phyloP scores from a whole-genome alignment of 2,329 filamentous ascomycete genomes.

The Juglanconis oblonga region DNA sequence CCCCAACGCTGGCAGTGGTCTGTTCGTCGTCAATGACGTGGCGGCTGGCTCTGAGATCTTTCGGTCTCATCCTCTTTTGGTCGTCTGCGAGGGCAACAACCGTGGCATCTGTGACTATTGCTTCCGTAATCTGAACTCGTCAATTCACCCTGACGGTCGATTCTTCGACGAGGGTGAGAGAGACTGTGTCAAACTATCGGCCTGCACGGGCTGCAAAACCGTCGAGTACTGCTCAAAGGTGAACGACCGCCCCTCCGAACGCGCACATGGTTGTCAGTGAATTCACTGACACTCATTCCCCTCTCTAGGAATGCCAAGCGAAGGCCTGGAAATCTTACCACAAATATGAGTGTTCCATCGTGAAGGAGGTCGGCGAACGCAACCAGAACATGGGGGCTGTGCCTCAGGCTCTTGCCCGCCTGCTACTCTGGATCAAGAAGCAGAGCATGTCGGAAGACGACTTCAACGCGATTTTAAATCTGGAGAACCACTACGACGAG shows the following conservation, averaged over 20 bases:
- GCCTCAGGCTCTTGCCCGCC: conserved; percentile 23
- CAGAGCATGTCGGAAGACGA: conserved; percentile 18
- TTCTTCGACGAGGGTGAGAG: conserved; percentile 6
- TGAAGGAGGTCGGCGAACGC: conserved; percentile 13
- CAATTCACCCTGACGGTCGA: conserved; percentile 7
- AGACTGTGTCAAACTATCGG: neutral
- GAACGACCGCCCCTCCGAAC: neutral
- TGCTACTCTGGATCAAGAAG: conserved; percentile 25
- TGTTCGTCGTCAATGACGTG: conserved; percentile 23
- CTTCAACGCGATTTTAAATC: conserved; percentile 17
- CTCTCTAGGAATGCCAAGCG: conserved; percentile 26
- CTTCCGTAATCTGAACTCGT: conserved; percentile 18
- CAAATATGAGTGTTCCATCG: conserved; percentile 28
- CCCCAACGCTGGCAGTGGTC: conserved; percentile 22
- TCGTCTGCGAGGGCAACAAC: conserved; percentile 18
- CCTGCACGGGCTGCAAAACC: conserved; percentile 25
- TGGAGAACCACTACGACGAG: conserved; percentile 26
- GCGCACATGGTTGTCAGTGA: neutral
- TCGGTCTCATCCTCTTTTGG: conserved; percentile 20
- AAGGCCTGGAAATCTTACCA: conserved; percentile 29
- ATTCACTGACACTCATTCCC: neutral
- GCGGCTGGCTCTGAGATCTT: conserved; percentile 26
- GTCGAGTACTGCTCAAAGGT: conserved; percentile 29
- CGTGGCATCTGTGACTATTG: conserved; percentile 27
- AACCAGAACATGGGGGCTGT: conserved; percentile 18